Conservation (phyloP, 1,139 yeast species). For the Arxiozyma heterogenica region DNA sequence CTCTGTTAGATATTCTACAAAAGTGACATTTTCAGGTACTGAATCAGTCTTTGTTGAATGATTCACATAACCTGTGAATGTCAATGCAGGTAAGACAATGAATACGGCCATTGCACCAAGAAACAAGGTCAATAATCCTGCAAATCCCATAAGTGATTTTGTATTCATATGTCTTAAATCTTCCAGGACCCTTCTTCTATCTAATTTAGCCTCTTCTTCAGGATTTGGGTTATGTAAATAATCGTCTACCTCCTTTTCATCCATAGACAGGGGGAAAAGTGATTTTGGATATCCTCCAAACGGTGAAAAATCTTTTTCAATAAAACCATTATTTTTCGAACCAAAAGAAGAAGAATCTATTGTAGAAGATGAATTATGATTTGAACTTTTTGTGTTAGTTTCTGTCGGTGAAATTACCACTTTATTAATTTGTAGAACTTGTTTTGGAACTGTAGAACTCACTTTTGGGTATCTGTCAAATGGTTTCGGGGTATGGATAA, state of each 20-base stretch:
- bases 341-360: constrained; percentile 6
- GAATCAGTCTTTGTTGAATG: constrained; percentile 26
- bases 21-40: background rate
- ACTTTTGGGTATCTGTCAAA: constrained; percentile 50
- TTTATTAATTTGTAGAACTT: constrained; percentile 4
- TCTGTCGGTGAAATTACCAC: background rate
- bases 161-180: constrained; percentile 55
- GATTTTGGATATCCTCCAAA: constrained; percentile 93
- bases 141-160: constrained; percentile 48
- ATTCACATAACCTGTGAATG: constrained; percentile 55
- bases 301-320: constrained; percentile 56
- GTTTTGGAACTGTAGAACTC: constrained; percentile 41
- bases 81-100: constrained; percentile 62
- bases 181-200: constrained; percentile 48
- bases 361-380: background rate
- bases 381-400: background rate
- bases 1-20: constrained; percentile 41
- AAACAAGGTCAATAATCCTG: constrained; percentile 49
- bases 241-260: constrained; percentile 88
- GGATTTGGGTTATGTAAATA: constrained; percentile 91
- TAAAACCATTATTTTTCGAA: constrained; percentile 13
- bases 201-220: constrained; percentile 71
- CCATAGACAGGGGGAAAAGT: constrained; percentile 74
- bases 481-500: constrained; percentile 14
- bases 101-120: constrained; percentile 58